Base-by-base conservation (phyloP, 139 green algal genomes). In the Picochlorum costavermella region DNA sequence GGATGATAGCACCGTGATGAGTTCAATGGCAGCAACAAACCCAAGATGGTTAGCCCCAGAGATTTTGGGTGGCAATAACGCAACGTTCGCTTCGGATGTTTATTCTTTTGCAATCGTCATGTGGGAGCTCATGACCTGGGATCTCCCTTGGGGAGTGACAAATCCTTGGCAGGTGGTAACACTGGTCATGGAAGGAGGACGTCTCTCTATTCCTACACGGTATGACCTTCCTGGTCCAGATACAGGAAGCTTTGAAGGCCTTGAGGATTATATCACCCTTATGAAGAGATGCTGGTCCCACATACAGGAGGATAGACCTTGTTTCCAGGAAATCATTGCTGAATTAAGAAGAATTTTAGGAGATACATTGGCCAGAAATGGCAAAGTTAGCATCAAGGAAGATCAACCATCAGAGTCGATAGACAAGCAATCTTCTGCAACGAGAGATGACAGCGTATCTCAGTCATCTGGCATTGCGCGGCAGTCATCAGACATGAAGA, bases 91-190 rank as follows among this genome's bases (percentile, higher is more conserved):
- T 48, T 69, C 65, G 17, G 80, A 86, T 64, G 75, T 86, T 20
- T 86, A 85, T 62, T 70, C 65, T 29, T 86, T 82, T 57, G 80
- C 71, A 33, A 68, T 86, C 48, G 73, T 83, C 58, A 69, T 86
- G 70, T 83, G 77, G 77, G 77, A 83, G 76, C 45, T 94, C 74
- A 67, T 94, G 33, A 94, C 88, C 17, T 95, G 85, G 88, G 75
- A 87, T 65, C 77, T 90, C 69, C 88, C 88, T 4, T 95, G 84
- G 71, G 66, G 75, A 37, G 50, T 70, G 28, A 71, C 60, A 45
- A 75, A 75, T 36, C 73, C 81, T 28, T 87, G 80, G 79, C 81
- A 87, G 72, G 79, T 92, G 60, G 81, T 86, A 48, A 77, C 68
- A 12, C 73, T 83, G 2, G 80, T 90, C 30, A 83, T 64, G 4